A percentile compares a stretch with the other conserved stretches of the same genome.
These are phyloP conservation scores for Leccinum pallidistipes DNA, from an alignment of 1,284 basidiomycete species.

Conservation along the genomic window DNA sequence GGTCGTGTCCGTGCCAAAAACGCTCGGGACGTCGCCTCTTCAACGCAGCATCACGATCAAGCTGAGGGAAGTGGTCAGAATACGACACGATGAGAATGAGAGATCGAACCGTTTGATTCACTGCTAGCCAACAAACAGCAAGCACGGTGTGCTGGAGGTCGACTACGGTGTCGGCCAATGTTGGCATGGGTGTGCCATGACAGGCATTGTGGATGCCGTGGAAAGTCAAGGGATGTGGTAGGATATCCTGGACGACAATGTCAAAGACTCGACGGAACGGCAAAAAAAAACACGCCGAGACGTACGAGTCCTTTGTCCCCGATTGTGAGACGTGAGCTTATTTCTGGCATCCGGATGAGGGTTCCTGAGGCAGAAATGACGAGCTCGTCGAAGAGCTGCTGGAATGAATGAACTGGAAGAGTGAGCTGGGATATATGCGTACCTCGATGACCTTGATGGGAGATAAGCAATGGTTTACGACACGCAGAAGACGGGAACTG, in stretches of 20 bases:
- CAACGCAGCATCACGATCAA: constrained; percentile 56
- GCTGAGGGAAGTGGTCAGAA: constrained; percentile 40
- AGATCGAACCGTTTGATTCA: constrained; percentile 76
- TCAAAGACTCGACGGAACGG: constrained; percentile 5
- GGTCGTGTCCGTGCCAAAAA: constrained; percentile 72
- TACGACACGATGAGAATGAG: constrained; percentile 1
- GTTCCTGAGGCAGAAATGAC: constrained; percentile 62
- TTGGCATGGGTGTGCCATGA: constrained; percentile 44
- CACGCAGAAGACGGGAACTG: constrained; percentile 10
- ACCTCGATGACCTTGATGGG: constrained; percentile 50
- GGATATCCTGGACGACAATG: constrained; percentile 52
- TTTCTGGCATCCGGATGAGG: constrained; percentile 71
- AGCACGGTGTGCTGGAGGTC: constrained; percentile 78
- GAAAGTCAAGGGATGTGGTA: constrained; percentile 54
- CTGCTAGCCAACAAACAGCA: constrained; percentile 84
- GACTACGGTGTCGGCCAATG: constrained; percentile 62
- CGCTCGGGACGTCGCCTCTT: constrained; percentile 64
- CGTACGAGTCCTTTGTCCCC: constrained; percentile 71
- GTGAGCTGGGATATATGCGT: constrained; percentile 10
- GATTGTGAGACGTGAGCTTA: constrained; percentile 67
- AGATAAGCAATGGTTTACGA: constrained; percentile 13
- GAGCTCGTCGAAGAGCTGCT: constrained; percentile 83
- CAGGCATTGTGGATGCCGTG: constrained; percentile 49
- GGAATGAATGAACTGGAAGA: constrained; percentile 11
- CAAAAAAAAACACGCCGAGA: constrained; percentile 14